Evolutionary conservation across 2,329 filamentous ascomycete species (phyloP), one percentile per base, ranked within the genome.

Genomic region (Aspergillus terreus): DNA sequence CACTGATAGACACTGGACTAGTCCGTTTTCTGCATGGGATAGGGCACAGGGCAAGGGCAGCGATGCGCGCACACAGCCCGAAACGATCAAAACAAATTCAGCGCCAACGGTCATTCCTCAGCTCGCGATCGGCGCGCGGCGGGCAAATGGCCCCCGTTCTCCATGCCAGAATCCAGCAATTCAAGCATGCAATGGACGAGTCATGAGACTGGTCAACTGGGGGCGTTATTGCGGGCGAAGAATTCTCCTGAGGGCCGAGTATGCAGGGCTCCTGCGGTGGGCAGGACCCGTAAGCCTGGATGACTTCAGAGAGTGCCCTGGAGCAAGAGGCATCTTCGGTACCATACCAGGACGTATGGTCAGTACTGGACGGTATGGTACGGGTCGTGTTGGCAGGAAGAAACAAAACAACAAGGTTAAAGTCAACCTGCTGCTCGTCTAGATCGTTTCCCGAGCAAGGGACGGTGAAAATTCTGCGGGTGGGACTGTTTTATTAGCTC

Each of bases 401-500:
- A 33, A 44, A 49, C 15, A 43, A 19, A 47, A 49, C 32, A 46
- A 51, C 36, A 48, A 53, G 35, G 35, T 38, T 38, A 38, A 17
- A 38, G 10, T 30, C 27, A 44, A 45, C 40, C 36, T 30, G 47
- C 36, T 30, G 47, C 10, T 25, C 27, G 33, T 49, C 54, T 47
- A 52, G 54, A 48, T 52, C 54, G 43, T 46, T 55, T 50, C 50
- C 44, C 44, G 50, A 50, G 52, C 50, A 57, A 59, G 57, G 57
- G 55, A 47, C 38, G 30, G 51, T 56, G 57, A 59, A 59, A 59
- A 59, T 50, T 59, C 57, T 59, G 57, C 15, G 47, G 50, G 56
- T 56, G 55, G 55, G 51, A 48, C 53, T 43, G 44, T 50, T 50
- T 42, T 23, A 23, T 15, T 49, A 49, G 40, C 44, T 45, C 11